These are phyloP conservation scores for Prunus kanzakura DNA, from an alignment of 306 rosid species.

Conservation along the genomic window DNA sequence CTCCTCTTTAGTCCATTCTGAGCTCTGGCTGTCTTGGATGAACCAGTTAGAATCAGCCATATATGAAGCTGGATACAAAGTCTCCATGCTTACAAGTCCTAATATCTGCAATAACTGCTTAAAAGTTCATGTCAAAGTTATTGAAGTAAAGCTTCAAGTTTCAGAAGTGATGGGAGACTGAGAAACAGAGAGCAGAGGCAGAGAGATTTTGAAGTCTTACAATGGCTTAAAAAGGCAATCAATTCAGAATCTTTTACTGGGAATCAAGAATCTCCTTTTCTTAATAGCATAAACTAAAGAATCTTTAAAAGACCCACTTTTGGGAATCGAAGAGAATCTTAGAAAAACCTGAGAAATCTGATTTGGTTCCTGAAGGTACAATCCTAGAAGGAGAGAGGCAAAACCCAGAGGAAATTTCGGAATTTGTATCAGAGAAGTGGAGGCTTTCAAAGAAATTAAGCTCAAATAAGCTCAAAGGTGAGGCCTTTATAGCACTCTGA, in stretches of 20 bases:
- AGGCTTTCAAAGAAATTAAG: background rate
- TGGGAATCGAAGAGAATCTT: constrained; percentile 76
- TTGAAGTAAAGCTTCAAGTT: constrained; percentile 10
- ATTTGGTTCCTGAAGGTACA: constrained; percentile 8
- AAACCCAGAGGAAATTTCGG: background rate
- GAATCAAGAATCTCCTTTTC: constrained; percentile 62
- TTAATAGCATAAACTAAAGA: constrained; percentile 47
- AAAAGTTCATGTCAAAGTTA: constrained; percentile 17
- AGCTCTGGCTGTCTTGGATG: constrained; percentile 38
- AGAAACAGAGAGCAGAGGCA: too few relatives aligned
- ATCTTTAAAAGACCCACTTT: constrained; percentile 63
- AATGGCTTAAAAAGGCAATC: constrained; percentile 41
- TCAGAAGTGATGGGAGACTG: background rate
- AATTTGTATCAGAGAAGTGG: background rate
- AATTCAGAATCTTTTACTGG: constrained; percentile 55
- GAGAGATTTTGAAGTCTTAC: background rate
- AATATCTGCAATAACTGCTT: constrained; percentile 1
- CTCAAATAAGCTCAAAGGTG: constrained; percentile 5
- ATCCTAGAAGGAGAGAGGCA: constrained; percentile 1
- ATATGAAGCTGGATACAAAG: constrained; percentile 43
- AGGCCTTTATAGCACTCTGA: constrained; percentile 3
- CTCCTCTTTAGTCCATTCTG: constrained; percentile 87
- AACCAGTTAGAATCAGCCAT: constrained; percentile 48
- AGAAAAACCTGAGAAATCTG: constrained; percentile 23
- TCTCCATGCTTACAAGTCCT: constrained; percentile 51